Percentiles rank a stretch among this genome's conserved stretches.
Conservation (phyloP, 2,329 filamentous ascomycete species). For the Pyrenophora graminea region DNA sequence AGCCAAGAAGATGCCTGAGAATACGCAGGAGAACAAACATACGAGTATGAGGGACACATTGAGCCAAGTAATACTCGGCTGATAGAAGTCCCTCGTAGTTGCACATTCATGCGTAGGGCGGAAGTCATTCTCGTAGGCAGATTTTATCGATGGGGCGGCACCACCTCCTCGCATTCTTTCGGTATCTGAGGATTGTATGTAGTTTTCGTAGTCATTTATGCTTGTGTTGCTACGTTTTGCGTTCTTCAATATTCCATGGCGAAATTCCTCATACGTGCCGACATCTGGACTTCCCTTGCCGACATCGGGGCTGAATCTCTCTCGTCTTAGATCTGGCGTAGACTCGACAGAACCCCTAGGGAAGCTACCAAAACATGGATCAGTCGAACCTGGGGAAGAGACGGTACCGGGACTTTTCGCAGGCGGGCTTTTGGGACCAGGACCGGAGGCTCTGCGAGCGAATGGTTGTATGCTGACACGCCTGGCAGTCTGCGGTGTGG, state of each 20-base stretch:
- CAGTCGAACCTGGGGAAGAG: conserved; percentile 34
- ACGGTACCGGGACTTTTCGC: conserved; percentile 24
- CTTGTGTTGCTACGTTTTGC: conserved; percentile 24
- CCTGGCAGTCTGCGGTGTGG: conserved; percentile 17
- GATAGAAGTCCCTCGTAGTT: conserved; percentile 46
- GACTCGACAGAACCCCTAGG: conserved; percentile 31
- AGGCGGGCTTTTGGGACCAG: conserved; percentile 24
- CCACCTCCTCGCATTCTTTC: conserved; percentile 23
- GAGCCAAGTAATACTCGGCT: conserved; percentile 54
- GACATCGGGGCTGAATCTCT: conserved; percentile 21
- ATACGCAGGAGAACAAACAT: conserved; percentile 65
- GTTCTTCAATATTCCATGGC: conserved; percentile 29
- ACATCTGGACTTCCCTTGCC: conserved; percentile 32
- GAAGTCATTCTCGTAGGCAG: conserved; percentile 45
- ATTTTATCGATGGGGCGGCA: conserved; percentile 37
- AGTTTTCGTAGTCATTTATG: conserved; percentile 37
- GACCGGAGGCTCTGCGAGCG: conserved; percentile 22
- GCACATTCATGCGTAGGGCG: conserved; percentile 44
- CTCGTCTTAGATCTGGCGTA: conserved; percentile 42
- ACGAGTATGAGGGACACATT: conserved; percentile 47
- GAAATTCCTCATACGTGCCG: conserved; percentile 36
- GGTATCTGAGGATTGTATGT: conserved; percentile 31
- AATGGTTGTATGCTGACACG: conserved; percentile 31
- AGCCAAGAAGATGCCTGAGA: conserved; percentile 69
- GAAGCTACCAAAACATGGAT: conserved; percentile 36